Conservation (phyloP, 2,329 filamentous ascomycete genomes). For the Hymenoscyphus infarciens region DNA sequence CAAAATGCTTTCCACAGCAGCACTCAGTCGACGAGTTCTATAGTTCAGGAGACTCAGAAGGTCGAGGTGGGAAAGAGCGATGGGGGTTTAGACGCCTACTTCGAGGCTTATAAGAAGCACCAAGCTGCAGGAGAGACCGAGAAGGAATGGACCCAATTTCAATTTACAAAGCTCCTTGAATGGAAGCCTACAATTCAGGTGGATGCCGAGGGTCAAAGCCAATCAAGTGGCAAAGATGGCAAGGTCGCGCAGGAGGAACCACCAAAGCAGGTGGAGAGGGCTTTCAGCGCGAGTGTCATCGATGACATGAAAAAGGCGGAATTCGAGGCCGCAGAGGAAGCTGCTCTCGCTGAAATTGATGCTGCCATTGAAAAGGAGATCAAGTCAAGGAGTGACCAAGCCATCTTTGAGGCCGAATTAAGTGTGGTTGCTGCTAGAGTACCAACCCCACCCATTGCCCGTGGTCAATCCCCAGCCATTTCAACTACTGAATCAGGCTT, state of each 20-base stretch:
- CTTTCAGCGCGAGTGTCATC: constrained; percentile 31
- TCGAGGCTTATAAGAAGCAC: constrained; percentile 81
- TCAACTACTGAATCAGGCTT: constrained; percentile 35
- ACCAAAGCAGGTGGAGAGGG: constrained; percentile 26
- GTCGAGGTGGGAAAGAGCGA: constrained; percentile 41
- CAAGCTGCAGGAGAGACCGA: constrained; percentile 64
- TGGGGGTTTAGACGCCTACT: constrained; percentile 82
- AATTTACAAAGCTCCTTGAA: constrained; percentile 83
- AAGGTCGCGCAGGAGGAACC: constrained; percentile 13
- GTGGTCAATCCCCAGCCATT: constrained; percentile 28
- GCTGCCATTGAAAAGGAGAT: constrained; percentile 80
- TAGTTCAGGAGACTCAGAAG: constrained; percentile 52
- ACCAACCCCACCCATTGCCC: constrained; percentile 29
- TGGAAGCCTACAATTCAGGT: constrained; percentile 63
- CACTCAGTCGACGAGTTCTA: constrained; percentile 37
- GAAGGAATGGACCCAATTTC: constrained; percentile 86
- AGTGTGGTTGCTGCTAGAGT: constrained; percentile 33
- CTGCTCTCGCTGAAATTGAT: constrained; percentile 75
- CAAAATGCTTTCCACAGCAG: constrained; percentile 71
- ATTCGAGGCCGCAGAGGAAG: constrained; percentile 46
- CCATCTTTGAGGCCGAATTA: constrained; percentile 36
- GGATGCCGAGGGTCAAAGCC: constrained; percentile 24
- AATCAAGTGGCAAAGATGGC: constrained; percentile 5
- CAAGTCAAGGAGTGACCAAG: constrained; percentile 43
- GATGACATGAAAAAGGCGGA: constrained; percentile 33